Evolutionary conservation across 306 rosid genomes (phyloP), one percentile per base, ranked within the genome.

Genomic region (Vigna radiata): DNA sequence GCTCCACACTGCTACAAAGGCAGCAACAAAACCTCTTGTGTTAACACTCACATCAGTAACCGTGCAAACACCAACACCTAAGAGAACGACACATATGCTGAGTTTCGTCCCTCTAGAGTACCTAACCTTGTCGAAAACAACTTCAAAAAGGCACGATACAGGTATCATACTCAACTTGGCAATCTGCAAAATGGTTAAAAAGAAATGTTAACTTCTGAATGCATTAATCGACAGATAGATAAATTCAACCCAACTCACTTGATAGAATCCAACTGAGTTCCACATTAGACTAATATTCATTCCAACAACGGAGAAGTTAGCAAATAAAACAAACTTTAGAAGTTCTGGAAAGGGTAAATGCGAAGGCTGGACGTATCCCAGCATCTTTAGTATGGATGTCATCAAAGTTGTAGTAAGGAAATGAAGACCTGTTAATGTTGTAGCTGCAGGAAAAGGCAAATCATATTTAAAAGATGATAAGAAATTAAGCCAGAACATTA

Each of bases 241-340:
- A 55, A 81, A 80, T 46, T 29, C 58, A 77, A 67, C 62, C 14
- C 44, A 77, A 71, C 79, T 83, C 79, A 88, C 98, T 90, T 93
- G 97, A 85, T 93, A 90, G 89, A 91, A 93, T 86, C 97, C 98
- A 82, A 93, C 98, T 15, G 97, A 91, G 83, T 93, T 93, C 98
- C 92, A 93, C 98, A 93, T 93, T 75, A 93, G 87, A 83, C 97
- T 93, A 72, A 93, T 89, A 31, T 93, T 93, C 97, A 91, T 91
- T 81, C 98, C 97, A 83, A 93, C 96, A 70, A 93, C 83, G 16
- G 97, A 93, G 86, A 93, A 91, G 84, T 93, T 93, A 36, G 98
- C 96, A 77, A 91, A 91, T 52, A 93, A 14, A 59, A 93, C 91
- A 87, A 93, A 93, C 79, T 88, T 93, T 50, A 91, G 80, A 82